Conservation (phyloP, 1,284 basidiomycete genomes). For the Mycocalia duriaeana region DNA sequence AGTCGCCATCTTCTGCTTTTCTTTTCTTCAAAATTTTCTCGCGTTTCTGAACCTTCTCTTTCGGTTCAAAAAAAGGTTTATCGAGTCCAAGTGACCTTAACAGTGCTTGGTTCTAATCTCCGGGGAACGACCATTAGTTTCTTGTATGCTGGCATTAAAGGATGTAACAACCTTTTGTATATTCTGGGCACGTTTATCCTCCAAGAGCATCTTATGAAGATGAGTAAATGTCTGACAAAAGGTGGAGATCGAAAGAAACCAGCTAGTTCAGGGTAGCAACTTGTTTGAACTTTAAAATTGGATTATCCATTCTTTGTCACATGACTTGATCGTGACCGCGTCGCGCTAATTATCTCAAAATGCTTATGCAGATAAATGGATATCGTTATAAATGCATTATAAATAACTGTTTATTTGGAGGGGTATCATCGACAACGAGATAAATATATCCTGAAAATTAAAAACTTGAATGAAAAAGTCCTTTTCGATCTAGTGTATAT, state of each 20-base stretch:
- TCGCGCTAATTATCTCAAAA: too few species aligned
- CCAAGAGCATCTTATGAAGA: too few species aligned
- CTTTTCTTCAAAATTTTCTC: constrained; percentile 24
- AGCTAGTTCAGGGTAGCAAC: background rate
- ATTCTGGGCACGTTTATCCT: constrained; percentile 41
- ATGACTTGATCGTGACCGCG: constrained; percentile 3
- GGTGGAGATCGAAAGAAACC: too few species aligned
- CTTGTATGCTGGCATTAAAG: background rate
- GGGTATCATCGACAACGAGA: too few species aligned
- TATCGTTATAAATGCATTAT: too few species aligned
- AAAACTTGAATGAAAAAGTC: too few species aligned
- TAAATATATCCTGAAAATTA: too few species aligned
- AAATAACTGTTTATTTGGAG: too few species aligned
- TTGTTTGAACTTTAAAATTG: background rate
- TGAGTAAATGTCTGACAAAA: too few species aligned
- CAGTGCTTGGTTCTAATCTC: constrained; percentile 37
- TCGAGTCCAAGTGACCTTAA: constrained; percentile 41
- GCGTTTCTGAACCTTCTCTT: constrained; percentile 26
- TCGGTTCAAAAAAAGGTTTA: constrained; percentile 42
- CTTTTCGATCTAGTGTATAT: too few species aligned
- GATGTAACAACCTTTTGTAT: constrained; percentile 31
- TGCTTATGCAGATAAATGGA: too few species aligned
- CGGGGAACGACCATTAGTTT: background rate
- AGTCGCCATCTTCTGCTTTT: constrained; percentile 13
- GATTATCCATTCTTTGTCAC: constrained; percentile 1